These are phyloP conservation scores for Ogataea henricii DNA, from an alignment of 805 yeast species.

Conservation along the genomic window DNA sequence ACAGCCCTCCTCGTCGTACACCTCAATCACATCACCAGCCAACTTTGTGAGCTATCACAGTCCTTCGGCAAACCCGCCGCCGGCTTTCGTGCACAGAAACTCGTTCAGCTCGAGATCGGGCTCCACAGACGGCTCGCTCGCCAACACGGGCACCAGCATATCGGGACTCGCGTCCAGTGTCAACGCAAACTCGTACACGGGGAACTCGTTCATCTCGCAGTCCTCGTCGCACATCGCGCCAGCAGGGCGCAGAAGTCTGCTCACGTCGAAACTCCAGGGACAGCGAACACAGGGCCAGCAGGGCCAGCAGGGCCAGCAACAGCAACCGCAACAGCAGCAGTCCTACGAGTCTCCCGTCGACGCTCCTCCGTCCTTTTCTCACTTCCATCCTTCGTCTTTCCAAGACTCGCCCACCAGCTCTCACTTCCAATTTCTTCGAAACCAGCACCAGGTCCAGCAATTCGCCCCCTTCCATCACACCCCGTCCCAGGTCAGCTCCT, in stretches of 20 bases:
- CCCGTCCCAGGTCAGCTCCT: conserved; percentile 50
- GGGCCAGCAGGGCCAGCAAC: conserved; percentile 17
- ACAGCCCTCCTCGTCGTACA: conserved; percentile 28
- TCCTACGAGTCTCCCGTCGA: neutral
- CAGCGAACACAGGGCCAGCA: conserved; percentile 21
- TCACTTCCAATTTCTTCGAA: conserved; percentile 20
- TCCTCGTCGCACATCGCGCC: conserved; percentile 27
- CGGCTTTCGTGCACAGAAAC: conserved; percentile 26
- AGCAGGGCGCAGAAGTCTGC: conserved; percentile 32
- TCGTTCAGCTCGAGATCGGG: conserved; percentile 31
- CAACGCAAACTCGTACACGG: conserved; percentile 11
- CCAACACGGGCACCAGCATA: conserved; percentile 8
- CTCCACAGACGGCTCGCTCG: conserved; percentile 24
- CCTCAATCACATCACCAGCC: conserved; percentile 33
- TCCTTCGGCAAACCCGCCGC: conserved; percentile 36
- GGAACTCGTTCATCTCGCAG: conserved; percentile 19
- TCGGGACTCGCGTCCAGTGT: conserved; percentile 17
- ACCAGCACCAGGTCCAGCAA: conserved; percentile 22
- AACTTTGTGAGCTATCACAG: conserved; percentile 34
- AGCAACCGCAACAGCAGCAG: conserved; percentile 7
- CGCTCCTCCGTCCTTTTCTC: conserved; percentile 3
- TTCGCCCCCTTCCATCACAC: conserved; percentile 46
- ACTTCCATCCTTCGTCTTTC: conserved; percentile 11
- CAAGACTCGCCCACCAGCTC: conserved; percentile 10
- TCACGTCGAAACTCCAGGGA: conserved; percentile 31